Evolutionary conservation across 768 basidiomycete genomes (phyloP).

Genomic region (Kwoniella sp.): DNA sequence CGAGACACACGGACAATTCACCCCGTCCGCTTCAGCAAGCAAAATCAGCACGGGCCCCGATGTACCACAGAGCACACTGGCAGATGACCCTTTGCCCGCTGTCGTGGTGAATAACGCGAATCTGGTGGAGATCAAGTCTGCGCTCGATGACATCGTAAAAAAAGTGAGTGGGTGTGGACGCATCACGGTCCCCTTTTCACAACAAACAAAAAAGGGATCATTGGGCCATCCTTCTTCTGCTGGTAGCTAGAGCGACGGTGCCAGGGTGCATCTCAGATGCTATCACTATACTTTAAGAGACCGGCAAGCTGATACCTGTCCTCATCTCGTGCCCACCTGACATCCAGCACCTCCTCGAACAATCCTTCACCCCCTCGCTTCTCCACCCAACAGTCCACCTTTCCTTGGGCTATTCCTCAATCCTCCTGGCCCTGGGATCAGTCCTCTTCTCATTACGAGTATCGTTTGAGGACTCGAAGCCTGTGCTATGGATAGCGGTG

Average conservation of each 20-base stretch:
- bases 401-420: slow-evolving; percentile 80
- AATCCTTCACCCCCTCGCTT: slow-evolving; percentile 79
- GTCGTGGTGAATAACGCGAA: slow-evolving; percentile 64
- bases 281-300: too few species aligned
- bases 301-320: too few species aligned
- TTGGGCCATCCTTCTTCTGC: too few species aligned
- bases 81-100: slow-evolving; percentile 47
- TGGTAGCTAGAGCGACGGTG: too few species aligned
- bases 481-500: slow-evolving; percentile 75
- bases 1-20: too few species aligned
- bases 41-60: background rate
- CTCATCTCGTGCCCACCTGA: background rate
- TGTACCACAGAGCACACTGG: slow-evolving; percentile 13
- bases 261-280: too few species aligned
- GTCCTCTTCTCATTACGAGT: slow-evolving; percentile 82
- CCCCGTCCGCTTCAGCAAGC: background rate
- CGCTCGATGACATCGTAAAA: slow-evolving; percentile 82
- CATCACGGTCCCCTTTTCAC: too few species aligned
- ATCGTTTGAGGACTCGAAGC: slow-evolving; percentile 87
- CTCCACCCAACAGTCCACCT: slow-evolving; percentile 86
- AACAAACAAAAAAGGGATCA: too few species aligned
- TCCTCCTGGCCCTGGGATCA: slow-evolving; percentile 77
- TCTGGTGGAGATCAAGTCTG: slow-evolving; percentile 62
- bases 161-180: slow-evolving; percentile 61
- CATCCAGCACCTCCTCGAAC: slow-evolving; percentile 32